Evolutionary conservation across 805 yeast species (phyloP), one percentile per base, ranked within the genome.

Genomic region (Candida peoriensis): DNA sequence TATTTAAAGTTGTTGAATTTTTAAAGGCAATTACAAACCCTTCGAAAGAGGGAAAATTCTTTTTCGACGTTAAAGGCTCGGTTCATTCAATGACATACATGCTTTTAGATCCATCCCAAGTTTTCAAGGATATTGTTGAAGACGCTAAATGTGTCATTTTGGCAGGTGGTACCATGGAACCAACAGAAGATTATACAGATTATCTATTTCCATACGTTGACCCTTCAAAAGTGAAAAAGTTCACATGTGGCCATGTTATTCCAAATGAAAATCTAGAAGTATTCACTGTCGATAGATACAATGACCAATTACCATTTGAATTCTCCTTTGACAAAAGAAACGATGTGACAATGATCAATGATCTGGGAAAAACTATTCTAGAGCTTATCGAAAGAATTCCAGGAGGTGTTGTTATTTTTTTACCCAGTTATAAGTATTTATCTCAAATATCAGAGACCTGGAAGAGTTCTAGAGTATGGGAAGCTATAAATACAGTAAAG

Each of bases 161-260:
- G 3, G 93, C 96, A 2, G 97, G 97, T 23, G 97, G 97, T 11
- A 89, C 97, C 0, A 86, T 88, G 96, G 90, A 84, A 52, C 97
- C 97, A 0, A 65, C 78, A 22, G 51, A 66, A n/a, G 96, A 89
- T 44, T 83, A 78, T 52, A 58, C 70, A 6, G 63, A 74, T n/a
- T 74, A 69, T 42, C 58, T 88, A 24, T 75, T 85, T 32, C 94
- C 95, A 0, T 68, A 73, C 28, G 36, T 81, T 3, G 46, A 65
- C 2, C 42, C 58, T 0, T 36, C 48, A 0, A 45, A 69, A 28
- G 67, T 84, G 8, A 58, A 65, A 18, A 66, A 62, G 20, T 82
- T 85, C 50, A 67, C 78, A 3, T 89, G 96, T 62, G 86, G 83
- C 25, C 97, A 89, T 59, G 74, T 90, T 7, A 82, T 89, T 11